phyloP scores from a whole-genome alignment of 2,329 filamentous ascomycete genomes.

The Neoscytalidium dimidiatum region DNA sequence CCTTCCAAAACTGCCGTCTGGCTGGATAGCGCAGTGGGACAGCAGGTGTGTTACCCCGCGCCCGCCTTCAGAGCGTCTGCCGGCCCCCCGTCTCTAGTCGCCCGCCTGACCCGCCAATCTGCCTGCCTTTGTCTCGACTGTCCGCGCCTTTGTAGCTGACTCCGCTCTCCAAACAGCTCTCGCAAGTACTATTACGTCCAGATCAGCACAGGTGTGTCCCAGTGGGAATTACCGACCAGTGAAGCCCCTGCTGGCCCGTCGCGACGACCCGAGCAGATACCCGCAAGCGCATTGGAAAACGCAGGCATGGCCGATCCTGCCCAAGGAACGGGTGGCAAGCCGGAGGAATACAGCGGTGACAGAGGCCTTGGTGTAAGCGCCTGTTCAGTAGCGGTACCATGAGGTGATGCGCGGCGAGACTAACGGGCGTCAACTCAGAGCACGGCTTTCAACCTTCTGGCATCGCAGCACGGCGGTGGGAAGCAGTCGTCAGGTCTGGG shows the following conservation, averaged over 20 bases:
- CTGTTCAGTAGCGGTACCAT: not conserved
- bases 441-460: constrained; percentile 19
- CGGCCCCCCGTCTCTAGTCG: not conserved
- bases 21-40: constrained; percentile 45
- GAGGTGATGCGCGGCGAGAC: not conserved
- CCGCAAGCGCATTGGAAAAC: constrained; percentile 3
- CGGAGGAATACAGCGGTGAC: constrained; percentile 19
- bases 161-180: constrained; percentile 34
- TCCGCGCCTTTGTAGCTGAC: constrained; percentile 20
- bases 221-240: constrained; percentile 70
- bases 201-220: constrained; percentile 69
- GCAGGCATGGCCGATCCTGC: constrained; percentile 5
- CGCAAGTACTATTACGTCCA: constrained; percentile 59
- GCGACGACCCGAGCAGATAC: constrained; percentile 14
- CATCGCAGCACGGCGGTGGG: constrained; percentile 10
- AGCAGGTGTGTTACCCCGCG: constrained; percentile 32
- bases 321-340: constrained; percentile 1
- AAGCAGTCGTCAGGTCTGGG: constrained; percentile 20
- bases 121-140: constrained; percentile 29
- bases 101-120: constrained; percentile 23
- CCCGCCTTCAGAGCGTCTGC: not conserved
- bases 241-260: constrained; percentile 17
- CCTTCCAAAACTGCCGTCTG: constrained; percentile 39
- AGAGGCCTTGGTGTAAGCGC: constrained; percentile 21
- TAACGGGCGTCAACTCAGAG: constrained; percentile 10